Conservation (phyloP, 2,329 filamentous ascomycete species). For the Cadophora luteo-olivacea region DNA sequence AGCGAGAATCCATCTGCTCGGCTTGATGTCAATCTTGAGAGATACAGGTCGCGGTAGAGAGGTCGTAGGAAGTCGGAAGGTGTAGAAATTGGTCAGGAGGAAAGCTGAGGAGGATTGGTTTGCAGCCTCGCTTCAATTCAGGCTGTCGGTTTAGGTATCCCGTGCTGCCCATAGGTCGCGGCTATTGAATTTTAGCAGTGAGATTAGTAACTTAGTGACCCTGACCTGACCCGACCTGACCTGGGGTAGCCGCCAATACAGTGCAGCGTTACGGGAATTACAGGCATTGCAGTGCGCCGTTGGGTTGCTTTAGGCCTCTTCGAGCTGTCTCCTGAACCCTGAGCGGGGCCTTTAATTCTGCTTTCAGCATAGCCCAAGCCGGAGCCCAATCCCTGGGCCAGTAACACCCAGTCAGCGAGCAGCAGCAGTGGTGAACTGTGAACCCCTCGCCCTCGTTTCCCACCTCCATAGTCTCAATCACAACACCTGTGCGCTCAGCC, state of each 20-base stretch:
- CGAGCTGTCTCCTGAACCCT: conserved; percentile 2
- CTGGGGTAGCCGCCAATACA: conserved; percentile 9
- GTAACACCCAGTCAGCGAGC: background rate
- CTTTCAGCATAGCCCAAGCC: conserved; percentile 11
- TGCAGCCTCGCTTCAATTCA: conserved; percentile 12
- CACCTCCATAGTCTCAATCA: conserved; percentile 12
- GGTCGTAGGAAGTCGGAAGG: conserved; percentile 1
- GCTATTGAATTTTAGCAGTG: conserved; percentile 19
- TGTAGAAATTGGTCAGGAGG: background rate
- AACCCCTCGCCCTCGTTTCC: conserved; percentile 13
- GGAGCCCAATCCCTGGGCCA: background rate
- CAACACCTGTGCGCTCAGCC: conserved; percentile 11
- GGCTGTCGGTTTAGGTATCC: background rate
- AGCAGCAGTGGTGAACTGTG: background rate
- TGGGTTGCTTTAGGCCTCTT: conserved; percentile 3
- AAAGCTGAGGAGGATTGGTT: background rate
- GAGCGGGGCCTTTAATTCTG: conserved; percentile 1
- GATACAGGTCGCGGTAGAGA: conserved; percentile 17
- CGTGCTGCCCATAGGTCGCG: background rate
- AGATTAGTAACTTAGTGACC: background rate
- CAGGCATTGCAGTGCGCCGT: conserved; percentile 2
- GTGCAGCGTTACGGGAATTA: conserved; percentile 4
- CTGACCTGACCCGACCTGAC: too few relatives aligned
- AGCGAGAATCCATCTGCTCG: conserved; percentile 27
- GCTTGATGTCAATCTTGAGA: conserved; percentile 8